A percentile compares a stretch with the other conserved stretches of the same genome.
Conservation (phyloP, 1,284 basidiomycete species). For the Fomitopsis schrenkii region DNA sequence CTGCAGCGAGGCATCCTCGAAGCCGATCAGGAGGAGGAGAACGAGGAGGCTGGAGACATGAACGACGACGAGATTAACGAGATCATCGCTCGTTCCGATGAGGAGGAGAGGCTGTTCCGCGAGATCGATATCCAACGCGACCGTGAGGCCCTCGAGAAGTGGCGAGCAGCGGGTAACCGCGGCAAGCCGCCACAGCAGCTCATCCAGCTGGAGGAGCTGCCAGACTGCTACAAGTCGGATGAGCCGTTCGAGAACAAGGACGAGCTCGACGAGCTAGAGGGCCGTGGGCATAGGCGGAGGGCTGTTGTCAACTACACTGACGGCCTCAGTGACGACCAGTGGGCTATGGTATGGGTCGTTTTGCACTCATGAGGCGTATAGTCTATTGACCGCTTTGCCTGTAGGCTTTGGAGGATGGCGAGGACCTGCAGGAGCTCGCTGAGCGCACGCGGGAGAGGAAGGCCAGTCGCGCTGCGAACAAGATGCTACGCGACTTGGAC, state of each 20-base stretch:
- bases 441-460: conserved; percentile 62
- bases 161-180: conserved; percentile 76
- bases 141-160: conserved; percentile 62
- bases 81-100: conserved; percentile 83
- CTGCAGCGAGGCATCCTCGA: conserved; percentile 78
- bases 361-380: neutral
- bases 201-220: conserved; percentile 88
- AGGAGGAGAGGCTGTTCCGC: conserved; percentile 78
- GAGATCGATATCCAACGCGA: conserved; percentile 85
- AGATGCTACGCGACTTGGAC: conserved; percentile 27
- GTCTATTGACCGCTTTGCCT: neutral
- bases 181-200: conserved; percentile 77
- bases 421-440: conserved; percentile 76
- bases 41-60: conserved; percentile 91
- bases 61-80: conserved; percentile 98
- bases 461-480: conserved; percentile 43
- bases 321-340: conserved; percentile 92
- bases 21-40: conserved; percentile 88
- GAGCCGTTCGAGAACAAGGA: conserved; percentile 72
- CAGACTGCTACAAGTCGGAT: conserved; percentile 87
- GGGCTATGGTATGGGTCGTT: conserved; percentile 62
- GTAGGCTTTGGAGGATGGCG: conserved; percentile 83
- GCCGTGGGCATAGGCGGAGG: conserved; percentile 81
- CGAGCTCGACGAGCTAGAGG: conserved; percentile 68
- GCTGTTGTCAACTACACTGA: conserved; percentile 92